These are phyloP conservation scores for Trichosanthes cucumerina DNA, from an alignment of 306 rosid species.

Conservation along the genomic window DNA sequence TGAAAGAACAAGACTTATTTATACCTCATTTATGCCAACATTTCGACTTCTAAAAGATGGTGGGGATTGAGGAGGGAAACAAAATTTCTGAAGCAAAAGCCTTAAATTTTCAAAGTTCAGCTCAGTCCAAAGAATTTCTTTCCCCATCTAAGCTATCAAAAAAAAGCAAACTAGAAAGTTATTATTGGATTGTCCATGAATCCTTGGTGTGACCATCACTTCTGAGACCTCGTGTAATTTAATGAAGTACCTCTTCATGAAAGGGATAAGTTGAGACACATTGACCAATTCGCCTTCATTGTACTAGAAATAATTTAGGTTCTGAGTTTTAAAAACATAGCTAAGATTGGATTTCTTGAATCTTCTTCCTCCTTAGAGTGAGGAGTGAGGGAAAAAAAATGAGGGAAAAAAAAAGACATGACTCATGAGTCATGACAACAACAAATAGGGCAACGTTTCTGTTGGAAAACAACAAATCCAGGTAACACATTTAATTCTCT, in stretches of 20 bases:
- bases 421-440: neutral
- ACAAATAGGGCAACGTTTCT: neutral
- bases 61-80: neutral
- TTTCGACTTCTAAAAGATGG: neutral
- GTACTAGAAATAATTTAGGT: neutral
- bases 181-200: neutral
- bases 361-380: neutral
- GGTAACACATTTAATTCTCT: neutral
- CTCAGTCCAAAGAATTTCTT: neutral
- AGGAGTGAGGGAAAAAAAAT: neutral
- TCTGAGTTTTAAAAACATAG: neutral
- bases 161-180: neutral
- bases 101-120: neutral
- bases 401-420: constrained; percentile 4
- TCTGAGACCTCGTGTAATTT: neutral
- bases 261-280: neutral
- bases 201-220: neutral
- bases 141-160: neutral
- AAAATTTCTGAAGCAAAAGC: neutral
- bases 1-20: neutral
- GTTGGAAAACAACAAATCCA: neutral
- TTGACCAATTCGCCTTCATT: neutral
- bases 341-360: neutral
- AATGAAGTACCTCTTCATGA: neutral
- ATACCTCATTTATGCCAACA: neutral